Evolutionary conservation across 306 rosid genomes (phyloP).

Genomic region (Sechiopsis laciniata): DNA sequence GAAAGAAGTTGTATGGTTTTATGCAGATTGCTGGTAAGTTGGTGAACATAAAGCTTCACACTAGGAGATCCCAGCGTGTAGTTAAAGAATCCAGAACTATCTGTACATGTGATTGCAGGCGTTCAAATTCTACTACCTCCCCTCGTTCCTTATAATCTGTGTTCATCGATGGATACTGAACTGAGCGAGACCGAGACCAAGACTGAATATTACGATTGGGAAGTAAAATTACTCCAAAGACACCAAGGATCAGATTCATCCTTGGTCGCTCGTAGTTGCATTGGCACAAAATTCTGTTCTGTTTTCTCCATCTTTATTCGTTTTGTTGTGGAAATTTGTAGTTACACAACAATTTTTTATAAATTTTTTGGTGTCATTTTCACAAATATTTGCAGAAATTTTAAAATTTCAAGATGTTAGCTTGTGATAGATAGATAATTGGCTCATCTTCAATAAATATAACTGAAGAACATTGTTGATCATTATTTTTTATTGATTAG

Average conservation of each 20-base stretch:
- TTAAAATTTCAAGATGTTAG: too few relatives aligned
- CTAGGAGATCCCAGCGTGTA: constrained; percentile 73
- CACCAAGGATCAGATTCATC: not conserved
- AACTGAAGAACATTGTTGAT: not conserved
- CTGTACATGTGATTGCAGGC: constrained; percentile 74
- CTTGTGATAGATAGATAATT: not conserved
- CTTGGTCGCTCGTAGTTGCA: not conserved
- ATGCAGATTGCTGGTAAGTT: constrained; percentile 81
- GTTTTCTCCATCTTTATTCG: not conserved
- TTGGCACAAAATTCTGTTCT: not conserved
- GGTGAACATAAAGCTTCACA: constrained; percentile 77
- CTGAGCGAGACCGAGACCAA: too few relatives aligned
- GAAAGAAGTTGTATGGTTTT: not conserved
- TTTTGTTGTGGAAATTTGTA: not conserved
- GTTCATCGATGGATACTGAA: not conserved
- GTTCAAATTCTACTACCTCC: constrained; percentile 30
- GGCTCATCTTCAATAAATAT: not conserved
- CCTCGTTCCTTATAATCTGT: not conserved
- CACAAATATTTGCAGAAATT: not conserved
- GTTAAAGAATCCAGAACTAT: constrained; percentile 75
- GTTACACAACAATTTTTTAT: not conserved
- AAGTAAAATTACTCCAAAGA: not conserved
- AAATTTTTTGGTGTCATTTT: not conserved
- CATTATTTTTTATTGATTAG: too few relatives aligned
- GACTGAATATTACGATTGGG: not conserved